phyloP scores from a whole-genome alignment of 441 rosid species.

The Adansonia madagascariensis region DNA sequence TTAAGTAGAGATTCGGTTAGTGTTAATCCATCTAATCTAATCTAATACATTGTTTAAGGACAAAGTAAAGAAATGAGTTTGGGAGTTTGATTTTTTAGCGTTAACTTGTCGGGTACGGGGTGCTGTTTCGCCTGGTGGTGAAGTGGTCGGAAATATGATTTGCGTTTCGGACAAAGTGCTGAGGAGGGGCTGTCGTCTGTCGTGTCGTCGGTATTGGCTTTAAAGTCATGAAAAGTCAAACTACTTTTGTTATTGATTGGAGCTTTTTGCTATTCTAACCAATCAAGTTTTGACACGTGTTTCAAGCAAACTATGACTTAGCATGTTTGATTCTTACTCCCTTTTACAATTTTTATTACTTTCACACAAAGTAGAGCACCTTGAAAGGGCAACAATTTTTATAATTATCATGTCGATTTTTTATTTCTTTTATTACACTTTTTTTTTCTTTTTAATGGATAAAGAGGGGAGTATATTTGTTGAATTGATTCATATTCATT shows the following conservation, averaged over 20 bases:
- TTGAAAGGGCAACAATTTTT: too few relatives aligned
- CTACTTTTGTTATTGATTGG: constrained; percentile 10
- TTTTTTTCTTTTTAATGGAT: neutral
- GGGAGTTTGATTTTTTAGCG: neutral
- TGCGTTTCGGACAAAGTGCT: too few relatives aligned
- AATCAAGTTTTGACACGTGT: constrained; percentile 18
- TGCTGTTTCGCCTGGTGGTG: too few relatives aligned
- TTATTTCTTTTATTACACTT: too few relatives aligned
- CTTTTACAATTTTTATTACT: neutral
- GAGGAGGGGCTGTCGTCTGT: neutral
- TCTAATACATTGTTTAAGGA: neutral
- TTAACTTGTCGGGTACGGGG: too few relatives aligned
- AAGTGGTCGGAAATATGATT: too few relatives aligned
- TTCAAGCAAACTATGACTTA: neutral
- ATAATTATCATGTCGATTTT: too few relatives aligned
- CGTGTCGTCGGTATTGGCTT: constrained; percentile 28
- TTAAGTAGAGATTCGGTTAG: constrained; percentile 19
- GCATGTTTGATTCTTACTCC: constrained; percentile 8
- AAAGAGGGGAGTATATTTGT: neutral
- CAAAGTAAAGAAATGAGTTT: neutral
- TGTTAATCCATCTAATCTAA: neutral
- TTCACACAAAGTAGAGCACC: neutral
- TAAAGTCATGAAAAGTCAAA: constrained; percentile 39
- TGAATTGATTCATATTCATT: neutral
- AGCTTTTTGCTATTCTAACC: constrained; percentile 11